These are phyloP conservation scores for Geotrichum australiense DNA, from an alignment of 1,139 yeast genomes.

Conservation along the genomic window DNA sequence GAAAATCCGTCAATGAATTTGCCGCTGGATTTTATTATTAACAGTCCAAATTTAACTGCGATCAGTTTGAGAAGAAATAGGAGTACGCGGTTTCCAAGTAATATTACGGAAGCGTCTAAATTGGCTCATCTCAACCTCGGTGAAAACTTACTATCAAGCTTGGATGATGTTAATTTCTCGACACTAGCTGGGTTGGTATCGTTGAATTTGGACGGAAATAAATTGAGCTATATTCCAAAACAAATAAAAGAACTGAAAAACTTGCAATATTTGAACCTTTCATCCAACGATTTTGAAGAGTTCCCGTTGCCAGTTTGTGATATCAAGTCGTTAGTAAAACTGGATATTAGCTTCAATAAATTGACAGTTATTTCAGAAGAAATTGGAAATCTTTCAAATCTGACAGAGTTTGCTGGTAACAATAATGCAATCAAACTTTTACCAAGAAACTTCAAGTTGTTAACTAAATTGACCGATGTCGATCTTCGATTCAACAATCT, in stretches of 20 bases:
- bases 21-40: slow-evolving; percentile 80
- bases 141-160: slow-evolving; percentile 31
- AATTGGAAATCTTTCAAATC: slow-evolving; percentile 49
- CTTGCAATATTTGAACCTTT: slow-evolving; percentile 59
- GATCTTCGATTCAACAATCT: slow-evolving; percentile 74
- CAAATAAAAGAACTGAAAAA: slow-evolving; percentile 50
- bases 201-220: slow-evolving; percentile 57
- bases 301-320: slow-evolving; percentile 69
- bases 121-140: slow-evolving; percentile 62
- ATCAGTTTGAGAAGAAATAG: slow-evolving; percentile 69
- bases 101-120: slow-evolving; percentile 61
- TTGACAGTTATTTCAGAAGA: slow-evolving; percentile 55
- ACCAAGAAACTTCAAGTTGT: slow-evolving; percentile 48
- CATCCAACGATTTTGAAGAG: slow-evolving; percentile 66
- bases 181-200: slow-evolving; percentile 26
- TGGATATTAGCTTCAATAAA: slow-evolving; percentile 80
- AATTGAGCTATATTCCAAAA: slow-evolving; percentile 57
- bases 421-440: slow-evolving; percentile 55
- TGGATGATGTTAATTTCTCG: slow-evolving; percentile 31
- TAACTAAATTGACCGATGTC: slow-evolving; percentile 58
- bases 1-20: slow-evolving; percentile 80
- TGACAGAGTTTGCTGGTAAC: slow-evolving; percentile 69
- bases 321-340: slow-evolving; percentile 51
- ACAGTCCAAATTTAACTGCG: slow-evolving; percentile 62
- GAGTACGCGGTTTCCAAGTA: slow-evolving; percentile 64